Percentiles rank a stretch among this genome's conserved stretches.
phyloP scores from a whole-genome alignment of 257 asterid genomes.

The Coffea eugenioides region DNA sequence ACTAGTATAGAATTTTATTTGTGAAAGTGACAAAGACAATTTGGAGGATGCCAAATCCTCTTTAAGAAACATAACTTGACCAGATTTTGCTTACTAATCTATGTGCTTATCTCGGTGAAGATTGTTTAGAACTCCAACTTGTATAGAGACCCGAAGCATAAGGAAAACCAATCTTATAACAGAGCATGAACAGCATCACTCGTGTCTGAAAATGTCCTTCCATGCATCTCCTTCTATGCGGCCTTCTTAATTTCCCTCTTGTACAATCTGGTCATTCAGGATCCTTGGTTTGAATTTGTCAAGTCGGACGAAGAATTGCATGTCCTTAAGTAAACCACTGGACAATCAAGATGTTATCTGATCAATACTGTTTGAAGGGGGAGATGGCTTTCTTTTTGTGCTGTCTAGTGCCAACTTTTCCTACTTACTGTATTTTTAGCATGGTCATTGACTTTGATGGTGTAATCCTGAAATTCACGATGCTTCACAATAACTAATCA shows the following conservation, averaged over 20 bases:
- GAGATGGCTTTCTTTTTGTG: not conserved
- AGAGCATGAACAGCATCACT: not conserved
- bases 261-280: not conserved
- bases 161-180: not conserved
- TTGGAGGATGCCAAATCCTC: not conserved
- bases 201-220: not conserved
- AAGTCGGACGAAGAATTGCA: not conserved
- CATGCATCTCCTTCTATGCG: not conserved
- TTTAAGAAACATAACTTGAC: not conserved
- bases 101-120: not conserved
- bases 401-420: not conserved
- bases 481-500: not conserved
- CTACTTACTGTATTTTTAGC: not conserved
- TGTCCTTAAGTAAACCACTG: not conserved
- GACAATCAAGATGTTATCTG: not conserved
- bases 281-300: not conserved
- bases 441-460: not conserved
- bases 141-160: not conserved
- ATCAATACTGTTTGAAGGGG: not conserved
- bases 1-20: not conserved
- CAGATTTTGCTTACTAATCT: not conserved
- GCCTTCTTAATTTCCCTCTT: not conserved
- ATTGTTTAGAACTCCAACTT: not conserved
- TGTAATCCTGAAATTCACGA: not conserved
- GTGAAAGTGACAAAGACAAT: not conserved